A percentile compares a stretch with the other conserved stretches of the same genome.
phyloP scores from a whole-genome alignment of 306 rosid genomes.

The Alnus glutinosa region DNA sequence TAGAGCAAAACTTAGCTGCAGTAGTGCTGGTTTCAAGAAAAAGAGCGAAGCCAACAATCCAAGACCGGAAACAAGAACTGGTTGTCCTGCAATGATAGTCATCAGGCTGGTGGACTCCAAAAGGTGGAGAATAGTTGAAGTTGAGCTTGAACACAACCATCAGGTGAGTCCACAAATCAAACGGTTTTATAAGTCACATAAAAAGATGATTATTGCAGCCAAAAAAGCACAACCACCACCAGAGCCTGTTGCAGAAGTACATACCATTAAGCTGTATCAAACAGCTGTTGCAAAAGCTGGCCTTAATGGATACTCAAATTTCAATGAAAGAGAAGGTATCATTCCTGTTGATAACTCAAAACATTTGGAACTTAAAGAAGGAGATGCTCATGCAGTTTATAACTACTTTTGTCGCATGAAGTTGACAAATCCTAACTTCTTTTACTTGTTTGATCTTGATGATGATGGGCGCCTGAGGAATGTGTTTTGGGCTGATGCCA shows the following conservation, averaged over 20 bases:
- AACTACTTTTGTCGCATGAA: constrained; percentile 80
- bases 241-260: constrained; percentile 66
- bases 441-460: constrained; percentile 70
- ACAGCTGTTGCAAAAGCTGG: constrained; percentile 47
- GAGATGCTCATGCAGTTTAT: constrained; percentile 70
- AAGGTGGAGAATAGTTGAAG: constrained; percentile 79
- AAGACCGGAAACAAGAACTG: constrained; percentile 80
- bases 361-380: constrained; percentile 71
- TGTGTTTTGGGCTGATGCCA: constrained; percentile 79
- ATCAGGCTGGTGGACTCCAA: constrained; percentile 63
- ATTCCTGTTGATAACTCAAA: constrained; percentile 49
- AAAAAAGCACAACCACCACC: constrained; percentile 53
- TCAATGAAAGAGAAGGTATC: constrained; percentile 43
- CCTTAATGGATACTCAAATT: constrained; percentile 37
- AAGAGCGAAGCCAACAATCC: constrained; percentile 77
- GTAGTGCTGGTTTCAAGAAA: constrained; percentile 84
- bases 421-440: constrained; percentile 63
- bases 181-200: constrained; percentile 75
- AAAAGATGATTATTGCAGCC: constrained; percentile 69
- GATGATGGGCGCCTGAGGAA: constrained; percentile 66
- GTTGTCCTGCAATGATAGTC: constrained; percentile 83
- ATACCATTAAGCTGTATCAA: constrained; percentile 69
- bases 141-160: constrained; percentile 79
- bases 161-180: constrained; percentile 66
- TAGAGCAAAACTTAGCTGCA: constrained; percentile 77